Conservation (phyloP, 208 protist species). For the Borovskyia barvae region DNA sequence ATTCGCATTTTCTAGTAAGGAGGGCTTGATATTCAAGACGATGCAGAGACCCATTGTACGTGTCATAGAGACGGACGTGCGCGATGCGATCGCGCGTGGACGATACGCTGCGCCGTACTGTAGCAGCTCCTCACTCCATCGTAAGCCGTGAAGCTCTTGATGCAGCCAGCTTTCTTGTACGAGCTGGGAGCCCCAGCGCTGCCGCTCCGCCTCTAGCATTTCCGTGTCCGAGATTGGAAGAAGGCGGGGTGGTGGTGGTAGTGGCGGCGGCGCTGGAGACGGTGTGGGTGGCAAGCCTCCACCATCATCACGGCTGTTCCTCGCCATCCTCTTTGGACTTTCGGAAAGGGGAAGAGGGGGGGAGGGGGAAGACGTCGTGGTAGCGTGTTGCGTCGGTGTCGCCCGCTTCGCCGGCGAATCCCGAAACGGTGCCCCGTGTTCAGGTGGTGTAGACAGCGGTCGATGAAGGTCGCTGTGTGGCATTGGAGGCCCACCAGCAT, state of each 20-base stretch:
- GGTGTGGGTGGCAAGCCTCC: background rate
- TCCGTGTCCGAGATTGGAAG: constrained; percentile 46
- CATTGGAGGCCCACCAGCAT: too few relatives aligned
- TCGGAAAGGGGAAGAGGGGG: background rate
- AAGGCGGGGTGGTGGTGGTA: constrained; percentile 3
- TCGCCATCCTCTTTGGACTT: background rate
- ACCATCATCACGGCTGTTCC: too few relatives aligned
- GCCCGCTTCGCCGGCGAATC: too few relatives aligned
- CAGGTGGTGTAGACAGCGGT: too few relatives aligned
- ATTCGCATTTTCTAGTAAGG: constrained; percentile 44
- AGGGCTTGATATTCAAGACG: constrained; percentile 62
- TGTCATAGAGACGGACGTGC: constrained; percentile 43
- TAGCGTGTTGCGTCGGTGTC: too few relatives aligned
- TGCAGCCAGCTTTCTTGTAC: constrained; percentile 77
- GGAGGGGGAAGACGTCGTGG: background rate
- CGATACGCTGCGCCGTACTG: constrained; percentile 60
- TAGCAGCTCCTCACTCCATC: constrained; percentile 60
- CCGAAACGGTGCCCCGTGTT: too few relatives aligned
- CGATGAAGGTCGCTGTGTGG: too few relatives aligned
- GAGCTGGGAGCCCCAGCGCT: constrained; percentile 35
- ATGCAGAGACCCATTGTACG: constrained; percentile 68
- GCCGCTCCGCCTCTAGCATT: constrained; percentile 53
- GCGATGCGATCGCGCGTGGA: constrained; percentile 52
- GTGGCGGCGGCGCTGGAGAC: background rate
- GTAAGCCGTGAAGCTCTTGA: constrained; percentile 42